Conservation (phyloP, 176 grass and related monocot genomes). For the Oryza meridionalis region DNA sequence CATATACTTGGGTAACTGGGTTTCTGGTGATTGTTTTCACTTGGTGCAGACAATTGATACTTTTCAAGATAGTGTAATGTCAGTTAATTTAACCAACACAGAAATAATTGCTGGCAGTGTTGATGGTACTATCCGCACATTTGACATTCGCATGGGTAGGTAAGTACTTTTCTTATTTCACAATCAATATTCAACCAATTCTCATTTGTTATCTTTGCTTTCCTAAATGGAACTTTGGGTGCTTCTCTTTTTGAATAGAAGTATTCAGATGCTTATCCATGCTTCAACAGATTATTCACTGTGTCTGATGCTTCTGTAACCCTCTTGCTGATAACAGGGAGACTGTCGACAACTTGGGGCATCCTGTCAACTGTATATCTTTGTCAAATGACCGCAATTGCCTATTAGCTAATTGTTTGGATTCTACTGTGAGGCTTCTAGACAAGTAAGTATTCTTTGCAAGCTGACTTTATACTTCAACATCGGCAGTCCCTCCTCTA, state of each 20-base stretch:
- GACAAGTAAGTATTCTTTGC: conserved; percentile 63
- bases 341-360: conserved; percentile 77
- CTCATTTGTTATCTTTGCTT: not conserved
- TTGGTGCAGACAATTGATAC: conserved; percentile 78
- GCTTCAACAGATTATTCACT: conserved; percentile 3
- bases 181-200: not conserved
- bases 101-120: conserved; percentile 99
- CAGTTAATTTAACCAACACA: conserved; percentile 77
- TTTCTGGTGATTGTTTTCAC: conserved; percentile 22
- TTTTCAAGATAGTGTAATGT: conserved; percentile 99
- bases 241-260: not conserved
- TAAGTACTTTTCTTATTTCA: conserved; percentile 34
- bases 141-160: conserved; percentile 97
- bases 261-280: not conserved
- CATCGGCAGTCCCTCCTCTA: not conserved
- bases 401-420: conserved; percentile 85
- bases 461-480: conserved; percentile 10
- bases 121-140: conserved; percentile 85
- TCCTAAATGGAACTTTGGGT: not conserved
- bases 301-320: conserved; percentile 19
- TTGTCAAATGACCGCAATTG: conserved; percentile 94
- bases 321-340: conserved; percentile 60
- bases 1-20: conserved; percentile 16
- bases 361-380: conserved; percentile 88
- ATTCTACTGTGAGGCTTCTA: conserved; percentile 85